Conservation (phyloP, 2,329 filamentous ascomycete genomes). For the Acephala macrosclerotiorum region DNA sequence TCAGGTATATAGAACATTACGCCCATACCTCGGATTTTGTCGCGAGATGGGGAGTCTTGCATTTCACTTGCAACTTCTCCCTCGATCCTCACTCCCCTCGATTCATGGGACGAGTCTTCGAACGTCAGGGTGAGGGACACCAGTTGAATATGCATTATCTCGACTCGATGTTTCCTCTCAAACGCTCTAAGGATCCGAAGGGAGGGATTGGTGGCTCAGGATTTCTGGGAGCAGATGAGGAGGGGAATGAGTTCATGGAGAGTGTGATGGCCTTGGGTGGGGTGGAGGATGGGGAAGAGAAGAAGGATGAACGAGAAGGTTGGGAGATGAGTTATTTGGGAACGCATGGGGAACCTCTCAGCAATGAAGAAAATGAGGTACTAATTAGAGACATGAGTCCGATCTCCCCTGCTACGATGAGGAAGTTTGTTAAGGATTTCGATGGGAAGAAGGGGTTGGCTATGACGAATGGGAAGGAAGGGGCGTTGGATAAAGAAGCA, state of each 20-base stretch:
- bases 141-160: slow-evolving; percentile 46
- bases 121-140: slow-evolving; percentile 36
- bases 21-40: slow-evolving; percentile 79
- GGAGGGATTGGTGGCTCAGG: slow-evolving; percentile 34
- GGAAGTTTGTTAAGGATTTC: slow-evolving; percentile 6
- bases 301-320: slow-evolving; percentile 53
- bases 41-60: slow-evolving; percentile 75
- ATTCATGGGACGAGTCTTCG: slow-evolving; percentile 42
- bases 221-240: slow-evolving; percentile 30
- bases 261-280: slow-evolving; percentile 21
- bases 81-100: slow-evolving; percentile 26
- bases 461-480: slow-evolving; percentile 12
- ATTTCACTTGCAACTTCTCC: slow-evolving; percentile 56
- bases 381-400: slow-evolving; percentile 38
- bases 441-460: slow-evolving; percentile 17
- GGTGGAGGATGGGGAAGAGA: slow-evolving; percentile 46
- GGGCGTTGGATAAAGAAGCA: slow-evolving; percentile 3
- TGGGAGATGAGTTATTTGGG: slow-evolving; percentile 50
- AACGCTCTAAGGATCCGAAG: slow-evolving; percentile 1
- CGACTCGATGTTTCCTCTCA: slow-evolving; percentile 43
- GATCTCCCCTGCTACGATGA: slow-evolving; percentile 21
- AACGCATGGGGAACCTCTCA: slow-evolving; percentile 21
- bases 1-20: slow-evolving; percentile 82
- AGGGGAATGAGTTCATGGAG: slow-evolving; percentile 36
- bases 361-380: slow-evolving; percentile 31